Evolutionary conservation across 164 flowering plant species (phyloP), one percentile per base, ranked within the genome.

Genomic region (Aristolochia californica): DNA sequence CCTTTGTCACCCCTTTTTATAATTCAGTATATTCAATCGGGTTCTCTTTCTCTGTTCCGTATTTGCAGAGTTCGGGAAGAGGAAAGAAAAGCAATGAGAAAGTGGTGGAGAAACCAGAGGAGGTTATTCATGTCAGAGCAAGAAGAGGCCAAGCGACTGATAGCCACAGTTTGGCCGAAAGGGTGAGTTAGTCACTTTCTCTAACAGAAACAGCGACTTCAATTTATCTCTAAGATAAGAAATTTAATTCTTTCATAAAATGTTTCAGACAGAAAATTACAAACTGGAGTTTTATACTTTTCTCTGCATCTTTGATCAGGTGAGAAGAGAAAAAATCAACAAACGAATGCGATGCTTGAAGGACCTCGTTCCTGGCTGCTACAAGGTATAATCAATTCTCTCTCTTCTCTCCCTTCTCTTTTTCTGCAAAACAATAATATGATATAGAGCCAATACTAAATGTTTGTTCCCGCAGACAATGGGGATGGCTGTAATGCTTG

Each of bases 401-500:
- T 22, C 22, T 20, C 16, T 22, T n/a, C n/a, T n/a, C n/a, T n/a
- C n/a, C n/a, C n/a, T n/a, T n/a, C n/a, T n/a, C n/a, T n/a, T n/a
- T n/a, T n/a, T n/a, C n/a, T n/a, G n/a, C n/a, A n/a, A n/a, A n/a
- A n/a, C n/a, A n/a, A n/a, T n/a, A n/a, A n/a, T n/a, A n/a, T n/a
- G n/a, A n/a, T n/a, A n/a, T n/a, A n/a, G n/a, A n/a, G n/a, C n/a
- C n/a, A n/a, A n/a, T n/a, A n/a, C n/a, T 5, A 34, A 34, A 34
- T 34, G 10, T 1, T 43, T 45, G 52, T 34, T 57, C 53, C 28
- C 68, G 61, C 68, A 83, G 88, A 75, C 88, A 22, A 80, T 83
- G 88, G 88, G 88, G 53, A 78, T 80, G 85, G 79, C 88, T 0
- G 85, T 83, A n/a, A 77, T 80, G 88, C 63, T 83, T 56, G 88